These are phyloP conservation scores for Stephania yunnanensis DNA, from an alignment of 164 flowering plant species.

Conservation along the genomic window DNA sequence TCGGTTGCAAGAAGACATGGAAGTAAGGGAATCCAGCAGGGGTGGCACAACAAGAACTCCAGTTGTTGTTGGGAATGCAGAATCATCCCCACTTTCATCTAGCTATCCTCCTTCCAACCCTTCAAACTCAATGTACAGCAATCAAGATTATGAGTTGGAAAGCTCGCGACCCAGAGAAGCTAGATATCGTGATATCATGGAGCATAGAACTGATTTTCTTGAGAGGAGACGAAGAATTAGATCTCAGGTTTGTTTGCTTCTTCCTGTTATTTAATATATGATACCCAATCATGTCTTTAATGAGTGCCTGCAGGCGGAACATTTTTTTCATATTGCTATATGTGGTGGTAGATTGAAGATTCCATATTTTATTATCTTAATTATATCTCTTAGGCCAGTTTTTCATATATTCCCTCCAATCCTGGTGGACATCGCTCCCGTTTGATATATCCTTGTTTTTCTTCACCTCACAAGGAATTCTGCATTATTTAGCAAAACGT, in stretches of 20 bases:
- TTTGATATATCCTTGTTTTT: neutral
- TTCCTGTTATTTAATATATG: neutral
- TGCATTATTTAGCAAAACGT: neutral
- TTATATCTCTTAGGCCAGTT: neutral
- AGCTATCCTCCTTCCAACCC: constrained; percentile 27
- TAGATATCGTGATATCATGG: constrained; percentile 58
- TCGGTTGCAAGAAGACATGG: constrained; percentile 50
- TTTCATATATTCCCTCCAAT: neutral
- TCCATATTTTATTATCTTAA: neutral
- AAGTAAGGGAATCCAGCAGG: constrained; percentile 30
- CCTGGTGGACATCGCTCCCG: neutral
- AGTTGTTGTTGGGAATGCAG: constrained; percentile 25
- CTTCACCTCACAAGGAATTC: neutral
- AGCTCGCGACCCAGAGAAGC: constrained; percentile 52
- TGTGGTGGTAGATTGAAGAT: neutral
- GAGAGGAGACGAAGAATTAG: constrained; percentile 90
- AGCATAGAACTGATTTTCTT: constrained; percentile 72
- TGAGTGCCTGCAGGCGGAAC: neutral
- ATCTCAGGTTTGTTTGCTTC: constrained; percentile 67
- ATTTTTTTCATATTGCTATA: neutral
- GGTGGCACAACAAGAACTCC: constrained; percentile 22
- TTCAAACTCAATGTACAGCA: constrained; percentile 29
- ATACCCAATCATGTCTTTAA: neutral
- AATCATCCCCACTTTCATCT: constrained; percentile 26
- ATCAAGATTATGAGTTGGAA: constrained; percentile 43